Conservation (phyloP, 352 stramenopile genomes). For the Peronospora destructor region DNA sequence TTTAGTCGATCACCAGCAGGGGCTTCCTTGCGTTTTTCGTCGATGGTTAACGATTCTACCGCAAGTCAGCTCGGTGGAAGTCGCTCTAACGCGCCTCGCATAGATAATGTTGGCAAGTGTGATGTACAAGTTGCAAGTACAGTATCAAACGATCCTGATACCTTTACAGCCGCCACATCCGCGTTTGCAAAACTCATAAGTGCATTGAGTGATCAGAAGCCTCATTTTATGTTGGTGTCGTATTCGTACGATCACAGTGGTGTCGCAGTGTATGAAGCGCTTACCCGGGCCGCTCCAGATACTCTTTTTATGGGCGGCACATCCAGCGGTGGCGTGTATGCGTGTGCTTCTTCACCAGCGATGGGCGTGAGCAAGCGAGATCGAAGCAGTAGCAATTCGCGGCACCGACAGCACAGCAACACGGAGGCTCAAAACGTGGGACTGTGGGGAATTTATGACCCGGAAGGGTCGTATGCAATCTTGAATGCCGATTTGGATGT, state of each 20-base stretch:
- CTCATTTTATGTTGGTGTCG: constrained; percentile 75
- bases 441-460: constrained; percentile 79
- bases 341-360: constrained; percentile 15
- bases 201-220: constrained; percentile 48
- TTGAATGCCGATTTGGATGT: constrained; percentile 56
- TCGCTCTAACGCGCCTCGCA: constrained; percentile 18
- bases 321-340: constrained; percentile 60
- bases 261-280: constrained; percentile 45
- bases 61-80: constrained; percentile 20
- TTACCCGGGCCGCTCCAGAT: constrained; percentile 53
- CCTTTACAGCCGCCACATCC: constrained; percentile 39
- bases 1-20: constrained; percentile 27
- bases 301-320: constrained; percentile 80
- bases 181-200: constrained; percentile 55
- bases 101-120: constrained; percentile 23
- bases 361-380: constrained; percentile 14
- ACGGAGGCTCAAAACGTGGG: constrained; percentile 33
- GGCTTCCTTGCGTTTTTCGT: constrained; percentile 29
- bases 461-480: constrained; percentile 73
- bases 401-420: constrained; percentile 26
- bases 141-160: constrained; percentile 54
- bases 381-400: constrained; percentile 32
- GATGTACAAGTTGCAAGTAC: constrained; percentile 71
- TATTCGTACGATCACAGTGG: constrained; percentile 66
- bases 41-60: constrained; percentile 23